Base-by-base conservation (phyloP, 1,284 basidiomycete species). In the Cutaneotrichosporon cutaneum region DNA sequence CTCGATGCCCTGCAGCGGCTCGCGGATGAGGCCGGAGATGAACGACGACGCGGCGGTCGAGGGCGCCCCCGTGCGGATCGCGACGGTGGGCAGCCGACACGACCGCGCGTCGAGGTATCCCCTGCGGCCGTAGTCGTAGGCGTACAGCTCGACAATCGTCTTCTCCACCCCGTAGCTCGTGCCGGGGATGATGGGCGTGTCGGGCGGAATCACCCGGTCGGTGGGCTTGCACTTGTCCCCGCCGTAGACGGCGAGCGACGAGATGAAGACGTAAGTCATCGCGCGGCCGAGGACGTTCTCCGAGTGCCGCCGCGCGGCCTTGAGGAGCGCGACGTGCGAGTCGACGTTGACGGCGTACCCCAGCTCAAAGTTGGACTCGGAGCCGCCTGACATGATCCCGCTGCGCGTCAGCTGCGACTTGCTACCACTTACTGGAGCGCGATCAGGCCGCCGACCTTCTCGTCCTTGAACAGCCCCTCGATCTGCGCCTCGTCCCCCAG, bases 341-440 rank as follows among this genome's bases (percentile, higher is more conserved):
- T 87, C 85, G 58, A 87, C 73, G 72, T 88, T 88, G 63, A 87
- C 85, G 0, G 70, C 60, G 66, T 85, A 79, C 6, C 85, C 86
- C 4, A 86, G 74, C 48, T 85, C 84, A 70, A 87, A 87, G 70
- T 86, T 82, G 62, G 85, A 84, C 72, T 88, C 87, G 18, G 85
- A 82, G 21, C 85, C 85, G 24, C 86, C 84, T n/a, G 85, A 86
- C 87, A 87, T 87, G 73, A 86, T 85, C 1, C 86, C 86, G 68
- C 77, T 80, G 65, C n/a, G 7, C n/a, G 26, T 21, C 27, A 39
- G 47, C 6, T 1, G 73, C 76, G 65, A 9, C 30, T 30, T 4
- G 30, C 5, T 30, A 30, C 5, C n/a, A n/a, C 30, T 30, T 9
- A 79, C 78, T 78, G 77, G 5, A 80, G 61, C 10, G 78, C 79